These are phyloP conservation scores for Sarocladium oryzae DNA, from an alignment of 2,329 filamentous ascomycete species.

Conservation along the genomic window DNA sequence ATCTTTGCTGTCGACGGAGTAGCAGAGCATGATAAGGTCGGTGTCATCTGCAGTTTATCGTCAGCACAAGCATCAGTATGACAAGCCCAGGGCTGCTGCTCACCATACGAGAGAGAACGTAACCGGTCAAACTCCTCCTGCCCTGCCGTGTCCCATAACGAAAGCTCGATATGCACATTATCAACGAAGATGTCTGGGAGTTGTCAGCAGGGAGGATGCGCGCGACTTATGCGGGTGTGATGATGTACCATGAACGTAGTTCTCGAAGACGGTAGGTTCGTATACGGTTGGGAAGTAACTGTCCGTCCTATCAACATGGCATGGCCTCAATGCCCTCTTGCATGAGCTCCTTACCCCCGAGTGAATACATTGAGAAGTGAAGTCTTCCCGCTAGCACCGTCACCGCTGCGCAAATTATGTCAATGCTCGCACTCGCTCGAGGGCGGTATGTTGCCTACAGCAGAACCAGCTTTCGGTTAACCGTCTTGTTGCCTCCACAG, in stretches of 20 bases:
- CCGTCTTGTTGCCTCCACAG: slow-evolving; percentile 72
- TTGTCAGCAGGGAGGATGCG: not conserved
- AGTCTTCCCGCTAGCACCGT: slow-evolving; percentile 96
- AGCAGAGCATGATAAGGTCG: slow-evolving; percentile 98
- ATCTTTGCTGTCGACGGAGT: slow-evolving; percentile 92
- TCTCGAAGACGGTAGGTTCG: slow-evolving; percentile 97
- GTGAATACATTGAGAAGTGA: slow-evolving; percentile 97
- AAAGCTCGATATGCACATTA: slow-evolving; percentile 92
- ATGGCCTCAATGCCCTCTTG: slow-evolving; percentile 10
- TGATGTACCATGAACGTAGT: slow-evolving; percentile 86
- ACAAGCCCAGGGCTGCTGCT: not conserved
- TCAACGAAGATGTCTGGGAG: slow-evolving; percentile 90
- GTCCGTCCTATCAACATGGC: slow-evolving; percentile 11
- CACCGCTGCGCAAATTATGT: slow-evolving; percentile 54
- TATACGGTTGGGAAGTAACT: slow-evolving; percentile 98
- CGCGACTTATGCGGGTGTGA: slow-evolving; percentile 11
- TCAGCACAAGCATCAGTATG: not conserved
- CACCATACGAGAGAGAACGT: slow-evolving; percentile 88
- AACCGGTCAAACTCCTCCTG: slow-evolving; percentile 98
- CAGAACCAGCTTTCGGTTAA: slow-evolving; percentile 93
- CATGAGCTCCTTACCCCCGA: slow-evolving; percentile 60
- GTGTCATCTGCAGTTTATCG: slow-evolving; percentile 66
- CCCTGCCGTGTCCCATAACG: slow-evolving; percentile 95
- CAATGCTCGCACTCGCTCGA: too few species aligned
- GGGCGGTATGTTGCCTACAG: too few species aligned